A percentile compares a stretch with the other conserved stretches of the same genome.
phyloP scores from a whole-genome alignment of 2,329 filamentous ascomycete genomes.

The Cordyceps tenuipes region DNA sequence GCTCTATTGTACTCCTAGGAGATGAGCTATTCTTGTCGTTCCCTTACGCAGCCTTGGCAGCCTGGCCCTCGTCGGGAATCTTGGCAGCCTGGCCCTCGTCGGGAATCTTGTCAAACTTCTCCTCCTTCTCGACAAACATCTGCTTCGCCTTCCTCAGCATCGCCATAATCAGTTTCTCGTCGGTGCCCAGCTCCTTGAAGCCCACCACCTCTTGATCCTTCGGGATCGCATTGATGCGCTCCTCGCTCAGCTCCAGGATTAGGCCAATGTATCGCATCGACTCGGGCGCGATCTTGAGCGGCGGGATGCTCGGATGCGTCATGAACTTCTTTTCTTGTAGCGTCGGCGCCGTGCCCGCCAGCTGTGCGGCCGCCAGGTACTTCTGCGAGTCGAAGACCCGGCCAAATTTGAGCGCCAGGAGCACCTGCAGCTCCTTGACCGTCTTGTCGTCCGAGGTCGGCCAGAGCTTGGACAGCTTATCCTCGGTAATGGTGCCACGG shows the following conservation, averaged over 20 bases:
- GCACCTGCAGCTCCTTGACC: background rate
- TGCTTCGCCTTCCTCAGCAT: background rate
- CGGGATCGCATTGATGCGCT: background rate
- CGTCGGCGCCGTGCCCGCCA: background rate
- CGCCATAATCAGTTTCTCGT: background rate
- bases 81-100: too few relatives aligned
- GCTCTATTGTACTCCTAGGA: too few relatives aligned
- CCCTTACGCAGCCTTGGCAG: background rate
- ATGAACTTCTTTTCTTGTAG: background rate
- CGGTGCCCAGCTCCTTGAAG: background rate
- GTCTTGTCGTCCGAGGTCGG: background rate
- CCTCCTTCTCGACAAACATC: background rate
- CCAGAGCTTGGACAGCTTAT: background rate
- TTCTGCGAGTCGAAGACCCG: background rate
- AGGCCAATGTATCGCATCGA: background rate
- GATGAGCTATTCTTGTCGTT: background rate
- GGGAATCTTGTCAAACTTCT: background rate
- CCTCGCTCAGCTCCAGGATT: background rate
- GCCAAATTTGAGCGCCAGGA: constrained; percentile 1
- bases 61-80: too few relatives aligned
- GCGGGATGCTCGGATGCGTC: background rate
- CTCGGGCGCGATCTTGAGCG: background rate
- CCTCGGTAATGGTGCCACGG: background rate
- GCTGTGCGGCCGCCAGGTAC: background rate
- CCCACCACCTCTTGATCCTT: background rate